Conservation (phyloP, 129 eudicot species). For the Heracleum sosnowskyi region DNA sequence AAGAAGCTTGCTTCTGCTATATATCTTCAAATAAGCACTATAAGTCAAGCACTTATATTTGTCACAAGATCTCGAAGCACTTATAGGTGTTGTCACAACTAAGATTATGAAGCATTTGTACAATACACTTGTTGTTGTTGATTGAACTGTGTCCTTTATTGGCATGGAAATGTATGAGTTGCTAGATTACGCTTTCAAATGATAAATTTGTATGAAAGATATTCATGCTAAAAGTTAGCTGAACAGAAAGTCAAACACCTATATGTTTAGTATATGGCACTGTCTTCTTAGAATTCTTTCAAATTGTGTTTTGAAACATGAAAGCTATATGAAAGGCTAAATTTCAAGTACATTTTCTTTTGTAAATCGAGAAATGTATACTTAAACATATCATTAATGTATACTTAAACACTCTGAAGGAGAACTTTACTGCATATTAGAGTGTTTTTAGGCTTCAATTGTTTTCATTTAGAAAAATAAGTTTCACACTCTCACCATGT, state of each 20-base stretch:
- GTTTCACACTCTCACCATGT: background rate
- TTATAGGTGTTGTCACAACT: no score
- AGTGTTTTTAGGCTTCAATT: background rate
- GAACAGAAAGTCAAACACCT: background rate
- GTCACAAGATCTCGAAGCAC: conserved; percentile 93
- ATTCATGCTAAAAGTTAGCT: background rate
- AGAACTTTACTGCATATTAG: background rate
- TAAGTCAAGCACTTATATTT: conserved; percentile 94
- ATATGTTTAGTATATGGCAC: background rate
- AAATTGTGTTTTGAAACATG: background rate
- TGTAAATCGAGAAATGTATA: background rate
- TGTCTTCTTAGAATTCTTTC: background rate
- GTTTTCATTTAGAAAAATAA: background rate
- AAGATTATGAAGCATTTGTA: background rate
- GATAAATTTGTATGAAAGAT: background rate
- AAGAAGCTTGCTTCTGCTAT: conserved; percentile 93
- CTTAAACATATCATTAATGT: background rate
- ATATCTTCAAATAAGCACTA: conserved; percentile 97
- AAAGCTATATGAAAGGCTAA: background rate
- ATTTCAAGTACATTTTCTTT: background rate
- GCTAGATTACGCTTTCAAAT: background rate
- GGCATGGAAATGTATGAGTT: background rate
- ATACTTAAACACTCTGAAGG: background rate
- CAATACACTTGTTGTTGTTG: background rate
- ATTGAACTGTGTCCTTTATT: background rate